Evolutionary conservation across 495 filamentous ascomycete species (phyloP).

Genomic region (Halenospora varia): DNA sequence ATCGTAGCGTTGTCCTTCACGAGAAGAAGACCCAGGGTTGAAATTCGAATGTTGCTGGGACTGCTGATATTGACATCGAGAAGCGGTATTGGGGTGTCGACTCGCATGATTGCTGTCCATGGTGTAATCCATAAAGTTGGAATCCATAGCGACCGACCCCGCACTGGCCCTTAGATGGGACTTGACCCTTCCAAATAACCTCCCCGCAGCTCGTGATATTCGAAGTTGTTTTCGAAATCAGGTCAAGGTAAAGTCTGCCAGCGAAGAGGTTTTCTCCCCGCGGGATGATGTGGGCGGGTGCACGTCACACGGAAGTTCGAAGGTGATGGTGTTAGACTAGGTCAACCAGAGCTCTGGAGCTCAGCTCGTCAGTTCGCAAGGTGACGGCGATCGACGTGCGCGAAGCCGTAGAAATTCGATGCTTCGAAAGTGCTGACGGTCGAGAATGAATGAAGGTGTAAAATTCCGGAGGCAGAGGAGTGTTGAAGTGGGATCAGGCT

Average conservation of each 20-base stretch:
- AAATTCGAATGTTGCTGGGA: slow-evolving; percentile 4
- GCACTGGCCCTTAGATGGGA: background rate
- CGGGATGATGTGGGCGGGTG: background rate
- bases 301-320: background rate
- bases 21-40: slow-evolving; percentile 10
- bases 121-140: slow-evolving; percentile 17
- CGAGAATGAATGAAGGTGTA: background rate
- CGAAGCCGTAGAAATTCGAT: background rate
- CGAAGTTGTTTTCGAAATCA: background rate
- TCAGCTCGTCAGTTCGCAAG: background rate
- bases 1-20: slow-evolving; percentile 20
- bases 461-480: too few relatives aligned
- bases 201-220: background rate
- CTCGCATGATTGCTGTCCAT: slow-evolving; percentile 15
- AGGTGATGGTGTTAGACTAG: background rate
- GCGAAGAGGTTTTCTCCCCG: background rate
- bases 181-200: background rate
- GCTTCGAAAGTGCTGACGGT: background rate
- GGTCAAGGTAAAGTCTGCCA: background rate
- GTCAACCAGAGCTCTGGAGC: background rate
- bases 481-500: too few relatives aligned
- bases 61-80: slow-evolving; percentile 15
- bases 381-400: background rate
- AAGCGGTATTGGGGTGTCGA: background rate
- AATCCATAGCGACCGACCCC: slow-evolving; percentile 18